Base-by-base conservation (phyloP, 2,329 filamentous ascomycete genomes). In the Zymoseptoria ardabiliae region DNA sequence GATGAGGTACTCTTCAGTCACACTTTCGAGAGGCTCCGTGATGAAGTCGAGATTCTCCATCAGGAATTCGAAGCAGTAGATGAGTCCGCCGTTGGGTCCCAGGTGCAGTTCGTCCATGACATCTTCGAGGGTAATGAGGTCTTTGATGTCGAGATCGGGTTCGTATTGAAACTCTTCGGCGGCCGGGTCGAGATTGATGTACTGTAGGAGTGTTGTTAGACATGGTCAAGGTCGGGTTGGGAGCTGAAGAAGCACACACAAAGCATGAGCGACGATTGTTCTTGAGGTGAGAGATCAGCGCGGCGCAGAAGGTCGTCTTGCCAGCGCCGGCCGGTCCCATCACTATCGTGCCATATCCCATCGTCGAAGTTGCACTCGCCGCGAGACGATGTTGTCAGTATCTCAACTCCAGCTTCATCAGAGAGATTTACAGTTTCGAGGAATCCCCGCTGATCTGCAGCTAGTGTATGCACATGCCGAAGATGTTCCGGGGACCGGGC, bases 301-400 rank as follows among this genome's bases (percentile, higher is more conserved):
- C 85, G 60, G 90, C 88, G 80, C 91, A 97, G 76, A 99, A 99
- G 63, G 94, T 99, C 25, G 92, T 95, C 84, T 91, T 99, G 77
- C 94, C 94, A 21, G 91, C 92, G 90, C 92, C 94, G 20, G 94
- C 93, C 61, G 93, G 94, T 74, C 94, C 94, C 88, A 97, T 96
- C 62, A 97, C 87, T 76, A 97, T 87, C 65, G 90, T 87, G 56
- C 94, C 94, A 73, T 92, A 97, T 76, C 51, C 51, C 22, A 71
- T 71, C 51, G 10, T 62, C 53, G 53, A 41, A 41, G 53, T 30
- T 11, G n/a, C 25, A 30, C n/a, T 20, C 17, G 20, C 20, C 11
- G 25, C n/a, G 23, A 23, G 17, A 21, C 45, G 10, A 56, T 56
- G 55, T 56, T n/a, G 35, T 30, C 4, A 5, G 25, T 28, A 28